Evolutionary conservation across 2,329 filamentous ascomycete species (phyloP), one percentile per base, ranked within the genome.

Genomic region (Xylariales sp.): DNA sequence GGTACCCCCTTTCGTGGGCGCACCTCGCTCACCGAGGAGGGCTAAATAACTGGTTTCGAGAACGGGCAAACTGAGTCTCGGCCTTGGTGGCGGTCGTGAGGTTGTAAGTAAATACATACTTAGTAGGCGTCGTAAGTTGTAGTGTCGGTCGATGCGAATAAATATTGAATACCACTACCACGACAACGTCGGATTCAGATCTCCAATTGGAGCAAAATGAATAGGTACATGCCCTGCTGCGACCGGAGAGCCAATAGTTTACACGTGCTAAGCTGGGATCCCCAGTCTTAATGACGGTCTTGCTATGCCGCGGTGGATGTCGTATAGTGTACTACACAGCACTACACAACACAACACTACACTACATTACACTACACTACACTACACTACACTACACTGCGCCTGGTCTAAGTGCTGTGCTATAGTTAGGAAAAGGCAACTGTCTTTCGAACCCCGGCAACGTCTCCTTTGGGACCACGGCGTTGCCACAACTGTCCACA

Each of bases 1-100:
- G 46, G 32, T 36, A 36, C 61, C 64, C 64, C 18, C 55, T 64
- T 64, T 60, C 48, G 48, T 46, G 61, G 49, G 41, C 50, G 60
- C 53, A n/a, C 63, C 59, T 70, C 68, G 68, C 68, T 66, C 65
- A 64, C 68, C 68, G 68, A 70, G 39, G 39, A 46, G 41, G 48
- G 12, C 45, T 30, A 49, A 53, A 34, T 53, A 30, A 30, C n/a
- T 23, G 55, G 46, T 43, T 55, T 45, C 12, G 45, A 46, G 34
- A 65, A 34, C 30, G 57, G 34, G 60, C 12, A n/a, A 46, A 48
- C 30, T 41, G 28, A n/a, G 23, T 14, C 34, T 28, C 28, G 34
- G 12, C 41, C 50, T 18, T 41, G 30, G 23, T 14, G 43, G 30
- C 28, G 34, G 12, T 46, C 45, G 30, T 41, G 30, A 46, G 18